These are phyloP conservation scores for Castanea sativa DNA, from an alignment of 306 rosid species.

Conservation along the genomic window DNA sequence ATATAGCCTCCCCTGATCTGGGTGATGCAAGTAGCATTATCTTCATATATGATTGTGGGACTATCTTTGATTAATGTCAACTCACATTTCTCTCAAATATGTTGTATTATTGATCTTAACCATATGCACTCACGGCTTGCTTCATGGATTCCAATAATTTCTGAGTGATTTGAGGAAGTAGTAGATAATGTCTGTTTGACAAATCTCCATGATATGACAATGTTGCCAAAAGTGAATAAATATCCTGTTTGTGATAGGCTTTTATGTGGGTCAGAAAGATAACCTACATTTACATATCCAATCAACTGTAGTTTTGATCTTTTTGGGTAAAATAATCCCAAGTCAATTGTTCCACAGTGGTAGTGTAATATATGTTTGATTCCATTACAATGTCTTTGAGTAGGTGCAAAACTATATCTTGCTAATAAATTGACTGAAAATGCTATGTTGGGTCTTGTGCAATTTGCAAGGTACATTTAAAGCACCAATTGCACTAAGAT, in stretches of 20 bases:
- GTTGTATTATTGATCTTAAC: not conserved
- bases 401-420: not conserved
- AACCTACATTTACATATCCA: not conserved
- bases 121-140: not conserved
- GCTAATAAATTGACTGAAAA: not conserved
- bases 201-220: not conserved
- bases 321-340: not conserved
- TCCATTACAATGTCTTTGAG: not conserved
- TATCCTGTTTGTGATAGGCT: not conserved
- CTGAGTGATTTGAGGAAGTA: conserved; percentile 2
- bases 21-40: not conserved
- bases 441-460: not conserved
- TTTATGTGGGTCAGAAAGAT: conserved; percentile 4
- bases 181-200: not conserved
- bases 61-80: not conserved
- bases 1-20: not conserved
- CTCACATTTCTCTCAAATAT: not conserved
- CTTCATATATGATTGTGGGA: not conserved
- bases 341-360: not conserved
- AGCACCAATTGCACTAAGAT: conserved; percentile 3
- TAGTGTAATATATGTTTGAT: not conserved
- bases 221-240: not conserved
- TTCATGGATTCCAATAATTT: not conserved
- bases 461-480: not conserved
- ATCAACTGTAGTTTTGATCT: not conserved